phyloP scores from a whole-genome alignment of 805 yeast species.

The Pichia californica region DNA sequence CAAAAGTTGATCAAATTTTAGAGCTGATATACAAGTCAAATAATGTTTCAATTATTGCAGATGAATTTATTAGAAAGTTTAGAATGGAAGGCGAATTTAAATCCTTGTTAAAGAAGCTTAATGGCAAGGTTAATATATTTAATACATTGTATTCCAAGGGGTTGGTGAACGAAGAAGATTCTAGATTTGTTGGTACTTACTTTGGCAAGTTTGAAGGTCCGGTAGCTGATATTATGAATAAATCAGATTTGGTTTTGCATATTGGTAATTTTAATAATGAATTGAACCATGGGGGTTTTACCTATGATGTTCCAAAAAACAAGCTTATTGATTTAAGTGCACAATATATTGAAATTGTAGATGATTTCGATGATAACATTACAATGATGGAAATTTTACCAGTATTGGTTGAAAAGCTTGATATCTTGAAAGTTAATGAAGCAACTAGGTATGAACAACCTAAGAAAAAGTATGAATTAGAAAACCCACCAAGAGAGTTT shows the following conservation, averaged over 20 bases:
- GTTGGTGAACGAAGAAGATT: conserved; percentile 32
- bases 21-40: conserved; percentile 30
- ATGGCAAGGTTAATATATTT: conserved; percentile 34
- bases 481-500: neutral
- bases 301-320: conserved; percentile 29
- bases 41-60: conserved; percentile 37
- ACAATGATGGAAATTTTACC: conserved; percentile 32
- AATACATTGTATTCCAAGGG: conserved; percentile 36
- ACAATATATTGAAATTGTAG: conserved; percentile 35
- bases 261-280: conserved; percentile 65
- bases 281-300: conserved; percentile 56
- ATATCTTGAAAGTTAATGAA: conserved; percentile 16
- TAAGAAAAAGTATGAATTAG: conserved; percentile 4
- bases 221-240: conserved; percentile 33
- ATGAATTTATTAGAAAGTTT: conserved; percentile 36
- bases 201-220: conserved; percentile 30
- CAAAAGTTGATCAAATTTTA: conserved; percentile 30
- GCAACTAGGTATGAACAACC: conserved; percentile 3
- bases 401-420: conserved; percentile 33
- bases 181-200: conserved; percentile 42
- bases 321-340: conserved; percentile 34
- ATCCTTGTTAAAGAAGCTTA: conserved; percentile 26
- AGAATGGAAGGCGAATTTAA: conserved; percentile 28
- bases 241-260: conserved; percentile 63
- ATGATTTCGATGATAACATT: conserved; percentile 18